Percentiles rank a stretch among this genome's conserved stretches.
phyloP scores from a whole-genome alignment of 805 yeast genomes.

The Candida boleticola region DNA sequence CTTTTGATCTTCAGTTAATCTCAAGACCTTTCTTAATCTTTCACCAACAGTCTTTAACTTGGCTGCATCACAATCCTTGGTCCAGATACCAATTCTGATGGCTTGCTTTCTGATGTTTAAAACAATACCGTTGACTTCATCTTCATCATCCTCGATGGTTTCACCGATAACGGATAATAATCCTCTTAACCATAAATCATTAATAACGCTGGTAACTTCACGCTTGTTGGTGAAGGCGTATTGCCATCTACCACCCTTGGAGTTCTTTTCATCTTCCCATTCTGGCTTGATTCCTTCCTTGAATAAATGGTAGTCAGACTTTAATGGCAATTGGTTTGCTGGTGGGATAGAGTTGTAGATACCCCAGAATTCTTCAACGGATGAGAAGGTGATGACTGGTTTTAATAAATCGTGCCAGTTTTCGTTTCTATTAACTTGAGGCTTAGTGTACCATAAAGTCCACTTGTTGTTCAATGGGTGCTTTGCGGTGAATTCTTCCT shows the following conservation, averaged over 20 bases:
- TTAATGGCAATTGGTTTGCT: slow-evolving; percentile 85
- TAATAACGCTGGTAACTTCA: slow-evolving; percentile 59
- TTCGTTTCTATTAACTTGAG: slow-evolving; percentile 73
- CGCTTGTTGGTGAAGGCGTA: slow-evolving; percentile 66
- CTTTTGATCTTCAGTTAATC: slow-evolving; percentile 68
- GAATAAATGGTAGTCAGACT: slow-evolving; percentile 93
- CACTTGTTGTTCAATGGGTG: slow-evolving; percentile 90
- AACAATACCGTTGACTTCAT: slow-evolving; percentile 93
- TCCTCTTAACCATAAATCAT: slow-evolving; percentile 89
- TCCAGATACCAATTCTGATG: slow-evolving; percentile 90
- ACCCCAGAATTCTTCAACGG: slow-evolving; percentile 99
- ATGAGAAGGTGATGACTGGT: slow-evolving; percentile 85
- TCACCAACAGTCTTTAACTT: slow-evolving; percentile 75
- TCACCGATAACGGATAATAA: slow-evolving; percentile 92
- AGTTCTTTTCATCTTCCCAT: slow-evolving; percentile 92
- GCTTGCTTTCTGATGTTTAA: slow-evolving; percentile 81
- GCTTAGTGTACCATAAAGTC: slow-evolving; percentile 98
- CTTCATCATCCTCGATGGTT: slow-evolving; percentile 78
- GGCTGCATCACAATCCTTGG: slow-evolving; percentile 67
- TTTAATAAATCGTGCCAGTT: slow-evolving; percentile 91
- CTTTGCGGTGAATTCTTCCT: slow-evolving; percentile 66
- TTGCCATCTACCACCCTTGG: slow-evolving; percentile 92
- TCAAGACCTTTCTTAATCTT: slow-evolving; percentile 81
- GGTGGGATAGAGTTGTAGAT: slow-evolving; percentile 90
- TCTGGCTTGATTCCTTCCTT: slow-evolving; percentile 94